Percentiles rank a stretch among this genome's conserved stretches.
These are phyloP conservation scores for Copromyces sp. DNA, from an alignment of 495 filamentous ascomycete genomes.

Conservation along the genomic window DNA sequence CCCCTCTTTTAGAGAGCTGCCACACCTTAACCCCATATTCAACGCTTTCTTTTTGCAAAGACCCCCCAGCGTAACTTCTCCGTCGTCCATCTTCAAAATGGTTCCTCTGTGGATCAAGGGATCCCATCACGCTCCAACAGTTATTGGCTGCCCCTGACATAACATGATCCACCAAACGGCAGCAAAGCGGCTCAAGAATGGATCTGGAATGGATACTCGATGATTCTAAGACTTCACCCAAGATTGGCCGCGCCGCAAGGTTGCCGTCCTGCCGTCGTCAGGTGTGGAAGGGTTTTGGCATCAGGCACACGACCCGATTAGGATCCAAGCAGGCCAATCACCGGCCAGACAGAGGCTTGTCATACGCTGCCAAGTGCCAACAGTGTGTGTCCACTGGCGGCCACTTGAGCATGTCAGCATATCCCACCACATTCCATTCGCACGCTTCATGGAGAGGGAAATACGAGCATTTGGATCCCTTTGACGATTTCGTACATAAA, in stretches of 20 bases:
- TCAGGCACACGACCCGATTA: neutral
- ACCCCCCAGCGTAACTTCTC: neutral
- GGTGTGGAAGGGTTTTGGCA: neutral
- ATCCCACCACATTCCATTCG: neutral
- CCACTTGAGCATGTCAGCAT: neutral
- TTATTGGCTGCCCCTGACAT: neutral
- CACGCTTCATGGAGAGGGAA: neutral
- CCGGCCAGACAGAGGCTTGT: neutral
- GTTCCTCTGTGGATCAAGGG: neutral
- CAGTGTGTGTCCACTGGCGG: neutral
- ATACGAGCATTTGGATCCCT: neutral
- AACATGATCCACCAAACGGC: neutral
- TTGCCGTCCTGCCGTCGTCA: neutral
- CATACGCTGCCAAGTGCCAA: neutral
- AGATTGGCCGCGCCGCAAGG: neutral
- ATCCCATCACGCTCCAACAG: neutral
- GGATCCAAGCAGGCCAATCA: neutral
- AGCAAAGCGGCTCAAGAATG: neutral
- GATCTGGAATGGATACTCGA: neutral
- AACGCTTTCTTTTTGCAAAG: neutral
- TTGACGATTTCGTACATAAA: neutral
- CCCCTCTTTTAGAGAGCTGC: neutral
- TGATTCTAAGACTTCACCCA: neutral
- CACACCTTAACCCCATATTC: neutral
- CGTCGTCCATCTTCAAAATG: neutral